Conservation (phyloP, 768 basidiomycete genomes). For the Mycena belliarum region DNA sequence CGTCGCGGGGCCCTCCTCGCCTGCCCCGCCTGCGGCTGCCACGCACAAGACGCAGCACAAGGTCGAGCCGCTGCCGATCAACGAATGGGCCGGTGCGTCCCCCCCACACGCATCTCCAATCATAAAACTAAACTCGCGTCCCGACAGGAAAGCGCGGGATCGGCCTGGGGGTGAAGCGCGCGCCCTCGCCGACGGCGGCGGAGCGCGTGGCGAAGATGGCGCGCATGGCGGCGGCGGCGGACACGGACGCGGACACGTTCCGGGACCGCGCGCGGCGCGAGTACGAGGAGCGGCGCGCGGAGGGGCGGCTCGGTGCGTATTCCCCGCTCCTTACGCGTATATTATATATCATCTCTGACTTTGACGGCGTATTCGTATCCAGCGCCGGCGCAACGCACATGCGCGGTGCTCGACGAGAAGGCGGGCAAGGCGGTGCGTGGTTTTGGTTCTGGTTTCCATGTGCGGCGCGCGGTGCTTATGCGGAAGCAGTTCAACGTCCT, state of each 20-base stretch:
- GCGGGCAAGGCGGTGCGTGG: slow-evolving; percentile 60
- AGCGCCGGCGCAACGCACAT: slow-evolving; percentile 73
- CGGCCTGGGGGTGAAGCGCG: slow-evolving; percentile 63
- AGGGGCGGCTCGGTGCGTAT: slow-evolving; percentile 59
- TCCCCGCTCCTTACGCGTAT: too few species aligned
- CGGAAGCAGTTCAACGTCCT: slow-evolving; percentile 72
- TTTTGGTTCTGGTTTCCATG: background rate
- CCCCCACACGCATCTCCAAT: background rate
- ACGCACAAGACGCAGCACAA: slow-evolving; percentile 43
- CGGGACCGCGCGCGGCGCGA: slow-evolving; percentile 71
- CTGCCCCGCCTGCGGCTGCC: background rate
- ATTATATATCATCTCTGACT: too few species aligned
- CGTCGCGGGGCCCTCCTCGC: background rate
- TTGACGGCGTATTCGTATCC: too few species aligned
- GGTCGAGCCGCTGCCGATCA: slow-evolving; percentile 70
- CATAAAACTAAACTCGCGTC: slow-evolving; percentile 10
- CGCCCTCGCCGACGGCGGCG: slow-evolving; percentile 60
- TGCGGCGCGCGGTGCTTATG: background rate
- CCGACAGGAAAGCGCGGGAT: slow-evolving; percentile 76
- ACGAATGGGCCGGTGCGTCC: slow-evolving; percentile 77
- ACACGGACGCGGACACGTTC: slow-evolving; percentile 60
- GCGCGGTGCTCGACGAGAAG: slow-evolving; percentile 72
- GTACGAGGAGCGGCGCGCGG: slow-evolving; percentile 76
- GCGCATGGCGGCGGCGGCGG: slow-evolving; percentile 66
- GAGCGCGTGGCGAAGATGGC: slow-evolving; percentile 76